Conservation (phyloP, 2,329 filamentous ascomycete genomes). For the Coniochaeta hoffmannii region DNA sequence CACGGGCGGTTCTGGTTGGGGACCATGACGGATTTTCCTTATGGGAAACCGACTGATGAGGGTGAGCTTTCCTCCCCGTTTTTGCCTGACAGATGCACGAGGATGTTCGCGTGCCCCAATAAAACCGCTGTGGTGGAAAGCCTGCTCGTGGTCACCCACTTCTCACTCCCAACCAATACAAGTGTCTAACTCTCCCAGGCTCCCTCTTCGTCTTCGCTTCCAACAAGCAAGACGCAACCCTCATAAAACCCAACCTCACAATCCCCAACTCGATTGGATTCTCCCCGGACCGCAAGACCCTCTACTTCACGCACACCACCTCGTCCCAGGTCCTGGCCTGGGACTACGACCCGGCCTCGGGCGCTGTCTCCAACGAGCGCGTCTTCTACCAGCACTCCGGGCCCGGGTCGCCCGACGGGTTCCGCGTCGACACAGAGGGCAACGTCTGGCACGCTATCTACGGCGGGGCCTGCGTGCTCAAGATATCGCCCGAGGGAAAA, state of each 20-base stretch:
- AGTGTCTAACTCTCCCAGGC: slow-evolving; percentile 39
- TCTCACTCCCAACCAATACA: too few species aligned
- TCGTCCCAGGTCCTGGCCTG: slow-evolving; percentile 63
- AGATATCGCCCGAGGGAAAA: slow-evolving; percentile 62
- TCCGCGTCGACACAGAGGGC: slow-evolving; percentile 76
- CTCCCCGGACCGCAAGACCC: slow-evolving; percentile 62
- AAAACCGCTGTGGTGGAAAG: too few species aligned
- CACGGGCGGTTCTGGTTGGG: slow-evolving; percentile 80
- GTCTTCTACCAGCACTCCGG: slow-evolving; percentile 65
- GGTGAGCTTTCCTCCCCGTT: slow-evolving; percentile 29
- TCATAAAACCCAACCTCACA: slow-evolving; percentile 55
- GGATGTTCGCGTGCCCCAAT: too few species aligned
- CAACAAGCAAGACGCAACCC: slow-evolving; percentile 49
- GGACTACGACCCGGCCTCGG: slow-evolving; percentile 61
- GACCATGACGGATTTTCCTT: slow-evolving; percentile 69
- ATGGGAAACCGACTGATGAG: slow-evolving; percentile 52
- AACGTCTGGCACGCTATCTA: slow-evolving; percentile 86
- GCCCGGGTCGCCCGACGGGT: slow-evolving; percentile 70
- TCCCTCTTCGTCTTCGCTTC: slow-evolving; percentile 65
- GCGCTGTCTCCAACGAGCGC: slow-evolving; percentile 59
- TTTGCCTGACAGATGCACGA: too few species aligned
- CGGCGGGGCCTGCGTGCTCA: slow-evolving; percentile 67
- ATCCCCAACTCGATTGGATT: slow-evolving; percentile 85
- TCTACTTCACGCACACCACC: slow-evolving; percentile 80
- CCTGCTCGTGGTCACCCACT: too few species aligned